Evolutionary conservation across 163 green algal species (phyloP).

Genomic region (Scenedesmus sp.): DNA sequence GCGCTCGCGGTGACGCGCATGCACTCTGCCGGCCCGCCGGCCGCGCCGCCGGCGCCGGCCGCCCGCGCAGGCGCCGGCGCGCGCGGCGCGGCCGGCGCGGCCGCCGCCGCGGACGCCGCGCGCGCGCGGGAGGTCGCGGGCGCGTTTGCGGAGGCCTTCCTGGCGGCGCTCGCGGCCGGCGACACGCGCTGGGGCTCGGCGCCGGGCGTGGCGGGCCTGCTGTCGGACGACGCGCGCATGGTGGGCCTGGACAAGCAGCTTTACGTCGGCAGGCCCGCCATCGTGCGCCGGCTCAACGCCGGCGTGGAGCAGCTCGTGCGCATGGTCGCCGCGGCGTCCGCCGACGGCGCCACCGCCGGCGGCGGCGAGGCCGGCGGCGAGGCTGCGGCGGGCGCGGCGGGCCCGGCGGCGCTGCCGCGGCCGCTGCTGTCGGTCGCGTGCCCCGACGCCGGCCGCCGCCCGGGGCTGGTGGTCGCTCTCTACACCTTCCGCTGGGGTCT

Average conservation of each 20-base stretch:
- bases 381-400: background rate
- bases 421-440: slow-evolving; percentile 21
- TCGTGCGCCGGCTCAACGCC: slow-evolving; percentile 16
- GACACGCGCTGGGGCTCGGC: slow-evolving; percentile 21
- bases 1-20: no score
- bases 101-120: no score
- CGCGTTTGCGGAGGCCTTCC: background rate
- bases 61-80: background rate
- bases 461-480: slow-evolving; percentile 11
- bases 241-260: slow-evolving; percentile 28
- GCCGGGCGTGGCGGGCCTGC: background rate
- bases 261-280: slow-evolving; percentile 25
- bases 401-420: background rate
- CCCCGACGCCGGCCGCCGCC: slow-evolving; percentile 24
- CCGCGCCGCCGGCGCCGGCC: background rate
- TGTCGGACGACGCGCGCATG: slow-evolving; percentile 23
- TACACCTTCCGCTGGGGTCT: slow-evolving; percentile 48
- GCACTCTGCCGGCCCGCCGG: background rate
- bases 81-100: no score
- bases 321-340: background rate
- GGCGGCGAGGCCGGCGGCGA: background rate
- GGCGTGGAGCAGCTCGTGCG: slow-evolving; percentile 38
- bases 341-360: background rate
- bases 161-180: slow-evolving; percentile 11
- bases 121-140: background rate